Conservation (phyloP, 768 basidiomycete genomes). For the Stropharia rugosoannulata region DNA sequence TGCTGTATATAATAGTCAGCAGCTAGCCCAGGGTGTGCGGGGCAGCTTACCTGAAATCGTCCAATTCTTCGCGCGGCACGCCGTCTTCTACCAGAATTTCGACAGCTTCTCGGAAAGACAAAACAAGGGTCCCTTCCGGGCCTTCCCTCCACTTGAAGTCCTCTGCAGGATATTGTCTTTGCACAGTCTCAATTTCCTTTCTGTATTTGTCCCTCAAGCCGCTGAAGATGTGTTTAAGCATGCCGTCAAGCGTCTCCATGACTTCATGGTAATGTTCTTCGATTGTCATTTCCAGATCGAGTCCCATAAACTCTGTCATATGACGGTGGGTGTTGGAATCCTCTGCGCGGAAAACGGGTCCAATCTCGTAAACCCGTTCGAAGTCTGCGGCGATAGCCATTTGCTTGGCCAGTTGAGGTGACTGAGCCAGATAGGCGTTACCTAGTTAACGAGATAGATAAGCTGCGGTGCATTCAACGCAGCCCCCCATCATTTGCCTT, state of each 20-base stretch:
- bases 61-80: slow-evolving; percentile 70
- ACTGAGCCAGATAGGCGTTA: slow-evolving; percentile 91
- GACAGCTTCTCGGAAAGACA: slow-evolving; percentile 87
- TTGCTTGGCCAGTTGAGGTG: slow-evolving; percentile 96
- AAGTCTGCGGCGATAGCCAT: slow-evolving; percentile 99
- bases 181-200: slow-evolving; percentile 80
- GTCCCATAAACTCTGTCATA: slow-evolving; percentile 96
- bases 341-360: slow-evolving; percentile 95
- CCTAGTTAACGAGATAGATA: slow-evolving; percentile 42
- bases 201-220: slow-evolving; percentile 74
- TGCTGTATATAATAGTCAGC: slow-evolving; percentile 47
- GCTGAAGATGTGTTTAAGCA: slow-evolving; percentile 86
- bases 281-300: slow-evolving; percentile 98
- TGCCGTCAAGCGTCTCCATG: slow-evolving; percentile 84
- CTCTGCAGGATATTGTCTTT: slow-evolving; percentile 90
- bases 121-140: slow-evolving; percentile 81
- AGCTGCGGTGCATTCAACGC: neutral
- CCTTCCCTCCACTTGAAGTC: slow-evolving; percentile 95
- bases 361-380: slow-evolving; percentile 97
- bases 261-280: slow-evolving; percentile 99
- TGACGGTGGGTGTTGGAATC: slow-evolving; percentile 97
- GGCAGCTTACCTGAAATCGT: slow-evolving; percentile 80
- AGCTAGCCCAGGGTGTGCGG: slow-evolving; percentile 3
- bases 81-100: slow-evolving; percentile 87
- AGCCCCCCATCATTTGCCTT: neutral